Evolutionary conservation across 2,329 filamentous ascomycete genomes (phyloP).

Genomic region (Trichoderma breve): DNA sequence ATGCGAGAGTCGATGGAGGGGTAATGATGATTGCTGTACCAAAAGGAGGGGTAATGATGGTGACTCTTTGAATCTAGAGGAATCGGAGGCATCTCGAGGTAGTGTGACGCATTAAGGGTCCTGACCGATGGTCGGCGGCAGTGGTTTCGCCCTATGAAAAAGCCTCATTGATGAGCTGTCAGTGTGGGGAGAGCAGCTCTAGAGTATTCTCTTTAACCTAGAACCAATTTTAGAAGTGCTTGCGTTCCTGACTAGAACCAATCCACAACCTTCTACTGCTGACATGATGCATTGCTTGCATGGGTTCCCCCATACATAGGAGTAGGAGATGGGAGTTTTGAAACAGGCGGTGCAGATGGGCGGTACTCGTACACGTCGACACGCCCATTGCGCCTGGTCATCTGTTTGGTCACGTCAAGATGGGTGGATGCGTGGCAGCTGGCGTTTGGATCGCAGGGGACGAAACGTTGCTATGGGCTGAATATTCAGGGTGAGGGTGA

Average conservation of each 20-base stretch:
- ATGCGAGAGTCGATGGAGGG: background rate
- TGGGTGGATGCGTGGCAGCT: slow-evolving; percentile 1
- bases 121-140: background rate
- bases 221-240: slow-evolving; percentile 9
- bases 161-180: slow-evolving; percentile 15
- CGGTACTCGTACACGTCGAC: background rate
- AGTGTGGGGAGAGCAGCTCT: slow-evolving; percentile 11
- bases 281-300: background rate
- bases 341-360: background rate
- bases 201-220: slow-evolving; percentile 2
- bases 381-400: background rate
- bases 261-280: background rate
- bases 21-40: background rate
- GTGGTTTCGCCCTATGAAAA: slow-evolving; percentile 11
- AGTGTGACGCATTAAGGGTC: slow-evolving; percentile 16
- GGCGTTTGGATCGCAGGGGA: slow-evolving; percentile 15
- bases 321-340: background rate
- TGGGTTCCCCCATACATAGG: background rate
- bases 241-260: slow-evolving; percentile 16
- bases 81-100: background rate
- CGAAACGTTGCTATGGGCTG: background rate
- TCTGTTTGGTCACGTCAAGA: background rate
- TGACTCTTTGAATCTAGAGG: background rate
- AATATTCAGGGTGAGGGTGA: background rate
- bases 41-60: background rate